Percentiles rank a stretch among this genome's conserved stretches.
phyloP scores from a whole-genome alignment of 768 basidiomycete species.

The Kwoniella sp. region DNA sequence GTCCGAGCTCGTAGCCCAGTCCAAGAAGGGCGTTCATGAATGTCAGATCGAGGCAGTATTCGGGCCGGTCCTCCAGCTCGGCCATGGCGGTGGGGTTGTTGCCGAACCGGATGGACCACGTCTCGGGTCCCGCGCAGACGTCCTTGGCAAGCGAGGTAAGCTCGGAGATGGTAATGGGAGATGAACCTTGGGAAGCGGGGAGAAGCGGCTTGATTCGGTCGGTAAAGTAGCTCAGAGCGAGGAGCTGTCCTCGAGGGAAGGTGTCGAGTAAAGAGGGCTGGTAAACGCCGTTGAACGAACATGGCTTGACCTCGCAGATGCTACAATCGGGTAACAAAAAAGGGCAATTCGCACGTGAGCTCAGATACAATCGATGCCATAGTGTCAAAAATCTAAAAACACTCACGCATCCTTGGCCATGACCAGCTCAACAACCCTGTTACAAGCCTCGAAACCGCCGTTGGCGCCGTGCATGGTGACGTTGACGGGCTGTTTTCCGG shows the following conservation, averaged over 20 bases:
- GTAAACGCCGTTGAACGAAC: slow-evolving; percentile 96
- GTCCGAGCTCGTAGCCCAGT: slow-evolving; percentile 86
- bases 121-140: slow-evolving; percentile 71
- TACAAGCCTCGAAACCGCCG: slow-evolving; percentile 84
- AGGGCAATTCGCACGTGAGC: neutral
- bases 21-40: slow-evolving; percentile 88
- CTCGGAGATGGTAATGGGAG: slow-evolving; percentile 62
- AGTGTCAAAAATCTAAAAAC: neutral
- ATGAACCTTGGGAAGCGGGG: slow-evolving; percentile 42
- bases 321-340: slow-evolving; percentile 51
- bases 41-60: slow-evolving; percentile 93
- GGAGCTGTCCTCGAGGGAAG: slow-evolving; percentile 79
- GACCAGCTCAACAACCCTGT: slow-evolving; percentile 77
- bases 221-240: slow-evolving; percentile 97
- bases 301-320: slow-evolving; percentile 86
- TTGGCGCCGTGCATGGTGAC: slow-evolving; percentile 86
- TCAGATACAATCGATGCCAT: too few relatives aligned
- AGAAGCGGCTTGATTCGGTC: slow-evolving; percentile 85
- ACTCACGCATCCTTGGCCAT: slow-evolving; percentile 92
- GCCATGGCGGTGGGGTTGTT: slow-evolving; percentile 60
- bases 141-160: slow-evolving; percentile 67
- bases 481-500: slow-evolving; percentile 59
- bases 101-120: slow-evolving; percentile 62
- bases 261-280: slow-evolving; percentile 88
- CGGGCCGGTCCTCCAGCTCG: slow-evolving; percentile 80